Base-by-base conservation (phyloP, 495 filamentous ascomycete species). In the Penicillium goetzii region DNA sequence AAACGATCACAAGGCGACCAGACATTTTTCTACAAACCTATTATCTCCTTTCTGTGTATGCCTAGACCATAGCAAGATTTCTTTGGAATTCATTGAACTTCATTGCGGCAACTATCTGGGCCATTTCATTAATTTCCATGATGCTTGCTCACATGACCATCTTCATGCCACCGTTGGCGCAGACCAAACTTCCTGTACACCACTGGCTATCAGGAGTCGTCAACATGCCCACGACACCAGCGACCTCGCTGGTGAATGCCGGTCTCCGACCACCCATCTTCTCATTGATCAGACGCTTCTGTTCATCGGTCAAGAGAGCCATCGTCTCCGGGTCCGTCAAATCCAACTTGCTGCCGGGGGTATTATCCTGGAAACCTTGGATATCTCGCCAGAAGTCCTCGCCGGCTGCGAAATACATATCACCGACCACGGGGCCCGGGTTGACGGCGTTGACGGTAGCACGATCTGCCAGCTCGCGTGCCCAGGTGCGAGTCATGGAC, bases 401-500 rank as follows among this genome's bases (percentile, higher is more conserved):
- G n/a, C 80, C 78, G 0, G 83, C 83, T 17, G 67, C 68, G n/a
- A 76, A 75, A 55, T 86, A 89, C 89, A 90, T 95, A 59, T 93
- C 91, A 7, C 91, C 92, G 53, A 87, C 84, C 0, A 95, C 92
- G 0, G 93, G 92, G 0, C 93, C 93, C 0, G 93, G 93, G 76
- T 97, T 97, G 40, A 97, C 81, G 0, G 89, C 86, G 71, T 97
- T 97, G 40, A 96, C 92, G 0, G 93, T 97, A 0, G 83, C 84
- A 9, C 86, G 79, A 72, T 95, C 89, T 3, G 86, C 80, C 38
- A 97, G 78, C 76, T 97, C 93, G 21, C 91, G 83, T 0, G 88
- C 80, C 93, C 93, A 97, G 2, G 90, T 92, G 10, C 93, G 82
- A 12, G 92, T 96, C 92, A 97, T 95, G n/a, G 89, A 85, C 64